Conservation (phyloP, 768 basidiomycete genomes). For the Coprinellus micaceus region DNA sequence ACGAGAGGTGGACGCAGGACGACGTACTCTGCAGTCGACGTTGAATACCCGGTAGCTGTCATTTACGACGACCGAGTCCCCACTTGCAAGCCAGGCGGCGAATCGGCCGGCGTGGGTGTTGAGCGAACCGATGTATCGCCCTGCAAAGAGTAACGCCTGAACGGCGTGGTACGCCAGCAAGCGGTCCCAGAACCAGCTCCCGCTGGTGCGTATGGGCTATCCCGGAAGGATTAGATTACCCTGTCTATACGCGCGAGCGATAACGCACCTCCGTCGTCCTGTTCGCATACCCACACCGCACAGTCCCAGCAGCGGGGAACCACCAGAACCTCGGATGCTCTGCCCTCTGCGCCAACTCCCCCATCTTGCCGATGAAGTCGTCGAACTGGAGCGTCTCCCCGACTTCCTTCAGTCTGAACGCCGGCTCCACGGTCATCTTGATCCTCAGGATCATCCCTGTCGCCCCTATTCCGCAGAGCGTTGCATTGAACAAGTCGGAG, state of each 20-base stretch:
- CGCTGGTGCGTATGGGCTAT: slow-evolving; percentile 51
- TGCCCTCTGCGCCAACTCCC: slow-evolving; percentile 53
- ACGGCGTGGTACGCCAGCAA: slow-evolving; percentile 78
- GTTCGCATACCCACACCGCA: slow-evolving; percentile 71
- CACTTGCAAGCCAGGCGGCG: slow-evolving; percentile 63
- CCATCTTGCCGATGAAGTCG: slow-evolving; percentile 54
- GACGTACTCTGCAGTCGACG: slow-evolving; percentile 82
- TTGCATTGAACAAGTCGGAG: slow-evolving; percentile 80
- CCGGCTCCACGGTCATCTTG: slow-evolving; percentile 72
- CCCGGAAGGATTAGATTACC: background rate
- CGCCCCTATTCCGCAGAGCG: slow-evolving; percentile 85
- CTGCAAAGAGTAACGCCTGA: slow-evolving; percentile 79
- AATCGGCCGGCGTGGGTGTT: slow-evolving; percentile 64
- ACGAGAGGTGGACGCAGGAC: background rate
- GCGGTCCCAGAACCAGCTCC: slow-evolving; percentile 65
- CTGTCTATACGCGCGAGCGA: background rate
- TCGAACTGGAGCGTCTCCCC: slow-evolving; percentile 63
- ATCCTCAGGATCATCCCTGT: slow-evolving; percentile 86
- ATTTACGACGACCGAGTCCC: slow-evolving; percentile 59
- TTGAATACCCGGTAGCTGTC: slow-evolving; percentile 86
- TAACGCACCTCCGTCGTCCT: slow-evolving; percentile 68
- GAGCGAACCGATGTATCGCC: slow-evolving; percentile 57
- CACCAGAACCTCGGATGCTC: slow-evolving; percentile 95
- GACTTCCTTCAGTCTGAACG: slow-evolving; percentile 75
- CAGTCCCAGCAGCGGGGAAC: slow-evolving; percentile 75